These are phyloP conservation scores for Russula earlei DNA, from an alignment of 768 basidiomycete species.

Conservation along the genomic window DNA sequence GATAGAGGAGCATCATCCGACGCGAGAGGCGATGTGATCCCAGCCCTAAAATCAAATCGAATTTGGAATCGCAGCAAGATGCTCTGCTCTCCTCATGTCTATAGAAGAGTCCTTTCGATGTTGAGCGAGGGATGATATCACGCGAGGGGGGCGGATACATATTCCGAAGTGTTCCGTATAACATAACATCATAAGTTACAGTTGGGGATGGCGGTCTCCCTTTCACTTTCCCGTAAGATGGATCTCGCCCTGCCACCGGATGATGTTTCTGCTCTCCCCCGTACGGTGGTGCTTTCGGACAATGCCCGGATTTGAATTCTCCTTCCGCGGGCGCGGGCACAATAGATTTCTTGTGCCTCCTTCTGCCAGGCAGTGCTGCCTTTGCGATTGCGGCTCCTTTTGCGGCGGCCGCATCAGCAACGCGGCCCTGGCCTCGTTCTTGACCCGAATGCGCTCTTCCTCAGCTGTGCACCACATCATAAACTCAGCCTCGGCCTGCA, in stretches of 20 bases:
- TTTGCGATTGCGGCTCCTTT: neutral
- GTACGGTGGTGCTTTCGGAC: neutral
- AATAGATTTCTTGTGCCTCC: neutral
- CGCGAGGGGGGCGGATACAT: too few relatives aligned
- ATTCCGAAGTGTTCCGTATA: neutral
- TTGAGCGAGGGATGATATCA: too few relatives aligned
- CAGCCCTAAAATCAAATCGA: too few relatives aligned
- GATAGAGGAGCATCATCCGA: conserved; percentile 61
- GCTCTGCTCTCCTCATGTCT: too few relatives aligned
- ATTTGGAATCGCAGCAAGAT: too few relatives aligned
- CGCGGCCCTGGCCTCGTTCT: conserved; percentile 27
- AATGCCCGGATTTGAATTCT: too few relatives aligned
- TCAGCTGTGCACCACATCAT: conserved; percentile 85
- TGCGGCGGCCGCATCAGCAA: conserved; percentile 23
- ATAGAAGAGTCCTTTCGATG: too few relatives aligned
- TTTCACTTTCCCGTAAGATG: neutral
- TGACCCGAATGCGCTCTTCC: conserved; percentile 56
- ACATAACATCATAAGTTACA: neutral
- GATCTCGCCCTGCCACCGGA: neutral
- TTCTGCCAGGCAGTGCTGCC: neutral
- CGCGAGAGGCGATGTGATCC: neutral
- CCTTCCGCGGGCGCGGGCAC: neutral
- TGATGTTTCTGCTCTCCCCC: neutral
- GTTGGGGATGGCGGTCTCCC: neutral
- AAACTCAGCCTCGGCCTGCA: conserved; percentile 43